phyloP scores from a whole-genome alignment of 164 flowering plant species.

The Chimonanthus praecox region DNA sequence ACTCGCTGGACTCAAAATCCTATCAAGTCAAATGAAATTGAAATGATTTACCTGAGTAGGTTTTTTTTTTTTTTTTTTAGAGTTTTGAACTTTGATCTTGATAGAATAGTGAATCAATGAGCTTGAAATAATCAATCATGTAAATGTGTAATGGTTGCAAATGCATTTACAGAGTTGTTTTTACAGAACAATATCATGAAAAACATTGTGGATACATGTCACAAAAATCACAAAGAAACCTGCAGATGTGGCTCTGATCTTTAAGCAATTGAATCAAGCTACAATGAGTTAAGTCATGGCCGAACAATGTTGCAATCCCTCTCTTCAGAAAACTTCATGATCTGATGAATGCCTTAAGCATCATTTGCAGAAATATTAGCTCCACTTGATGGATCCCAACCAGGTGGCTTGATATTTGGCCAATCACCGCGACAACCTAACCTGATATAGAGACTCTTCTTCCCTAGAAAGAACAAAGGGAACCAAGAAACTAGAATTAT shows the following conservation, averaged over 20 bases:
- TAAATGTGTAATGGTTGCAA: background rate
- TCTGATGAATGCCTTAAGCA: background rate
- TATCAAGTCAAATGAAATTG: too few species aligned
- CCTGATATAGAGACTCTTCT: conserved; percentile 88
- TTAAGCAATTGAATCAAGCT: background rate
- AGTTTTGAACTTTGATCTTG: too few species aligned
- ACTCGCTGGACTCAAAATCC: too few species aligned
- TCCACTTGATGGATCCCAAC: conserved; percentile 68
- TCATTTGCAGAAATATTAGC: conserved; percentile 6
- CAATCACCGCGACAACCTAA: conserved; percentile 97
- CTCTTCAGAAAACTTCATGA: background rate
- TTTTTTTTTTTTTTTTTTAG: too few species aligned
- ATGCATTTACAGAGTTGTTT: background rate
- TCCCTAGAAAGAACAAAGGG: conserved; percentile 38
- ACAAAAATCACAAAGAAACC: background rate
- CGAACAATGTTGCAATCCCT: background rate
- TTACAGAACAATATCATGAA: background rate
- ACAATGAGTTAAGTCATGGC: background rate
- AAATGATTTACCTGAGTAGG: too few species aligned
- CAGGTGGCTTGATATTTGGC: conserved; percentile 97
- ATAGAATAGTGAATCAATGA: background rate
- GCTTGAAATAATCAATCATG: background rate
- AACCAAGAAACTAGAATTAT: background rate
- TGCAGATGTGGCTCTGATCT: background rate
- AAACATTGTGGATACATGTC: background rate